Conservation (phyloP, 495 filamentous ascomycete species). For the Pyrenopolyporus hunteri region DNA sequence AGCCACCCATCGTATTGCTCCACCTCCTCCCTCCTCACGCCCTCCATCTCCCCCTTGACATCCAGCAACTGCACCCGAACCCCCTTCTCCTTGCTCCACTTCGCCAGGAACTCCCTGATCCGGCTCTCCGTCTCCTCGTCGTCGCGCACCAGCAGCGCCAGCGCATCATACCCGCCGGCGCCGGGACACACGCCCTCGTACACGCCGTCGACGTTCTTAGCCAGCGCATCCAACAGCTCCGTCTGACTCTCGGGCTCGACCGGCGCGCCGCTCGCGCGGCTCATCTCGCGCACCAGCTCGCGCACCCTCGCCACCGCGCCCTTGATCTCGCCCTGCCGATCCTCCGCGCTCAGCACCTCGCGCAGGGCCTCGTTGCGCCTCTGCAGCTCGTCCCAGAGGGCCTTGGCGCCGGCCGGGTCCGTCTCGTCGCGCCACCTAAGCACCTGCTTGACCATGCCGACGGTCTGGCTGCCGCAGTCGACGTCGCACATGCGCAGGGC, state of each 20-base stretch:
- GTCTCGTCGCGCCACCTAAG: conserved; percentile 78
- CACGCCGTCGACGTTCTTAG: conserved; percentile 72
- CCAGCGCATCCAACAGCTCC: conserved; percentile 75
- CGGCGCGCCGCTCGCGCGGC: conserved; percentile 72
- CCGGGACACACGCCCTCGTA: conserved; percentile 92
- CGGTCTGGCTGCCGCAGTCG: conserved; percentile 90
- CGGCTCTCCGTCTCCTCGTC: conserved; percentile 67
- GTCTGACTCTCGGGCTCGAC: conserved; percentile 92
- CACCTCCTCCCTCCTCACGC: conserved; percentile 70
- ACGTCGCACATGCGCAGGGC: conserved; percentile 93
- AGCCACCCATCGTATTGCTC: conserved; percentile 70
- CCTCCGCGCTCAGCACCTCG: conserved; percentile 56
- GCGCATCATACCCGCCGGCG: conserved; percentile 92
- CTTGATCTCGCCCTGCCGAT: conserved; percentile 46
- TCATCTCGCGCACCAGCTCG: conserved; percentile 74
- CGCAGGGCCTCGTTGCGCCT: conserved; percentile 73
- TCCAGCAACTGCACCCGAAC: conserved; percentile 77
- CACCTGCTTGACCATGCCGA: conserved; percentile 92
- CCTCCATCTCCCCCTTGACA: conserved; percentile 87
- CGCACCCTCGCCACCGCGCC: conserved; percentile 50
- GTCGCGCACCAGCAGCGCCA: conserved; percentile 80
- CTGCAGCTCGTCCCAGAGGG: conserved; percentile 77
- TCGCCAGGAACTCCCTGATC: conserved; percentile 65
- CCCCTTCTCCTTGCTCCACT: conserved; percentile 71
- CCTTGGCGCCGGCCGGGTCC: conserved; percentile 68